A percentile compares a stretch with the other conserved stretches of the same genome.
Evolutionary conservation across 2,329 filamentous ascomycete genomes (phyloP).

Genomic region (Fusarium mangiferae): DNA sequence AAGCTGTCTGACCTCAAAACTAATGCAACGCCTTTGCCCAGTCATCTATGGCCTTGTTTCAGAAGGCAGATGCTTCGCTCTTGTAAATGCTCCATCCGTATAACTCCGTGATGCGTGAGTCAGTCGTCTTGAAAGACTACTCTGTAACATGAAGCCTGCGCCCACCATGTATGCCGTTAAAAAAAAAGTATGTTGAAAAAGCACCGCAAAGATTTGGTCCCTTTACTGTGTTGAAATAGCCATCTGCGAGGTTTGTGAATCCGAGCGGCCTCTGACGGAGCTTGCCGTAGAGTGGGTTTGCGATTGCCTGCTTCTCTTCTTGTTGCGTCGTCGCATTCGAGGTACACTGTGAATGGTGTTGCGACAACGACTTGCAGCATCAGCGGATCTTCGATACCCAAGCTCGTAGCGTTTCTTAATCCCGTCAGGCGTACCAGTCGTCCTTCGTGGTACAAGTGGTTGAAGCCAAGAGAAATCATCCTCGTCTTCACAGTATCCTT

Average conservation of each 20-base stretch:
- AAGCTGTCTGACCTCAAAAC: neutral
- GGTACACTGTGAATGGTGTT: constrained; percentile 40
- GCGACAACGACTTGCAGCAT: constrained; percentile 40
- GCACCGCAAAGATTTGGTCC: neutral
- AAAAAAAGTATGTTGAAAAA: neutral
- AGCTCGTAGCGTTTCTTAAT: constrained; percentile 40
- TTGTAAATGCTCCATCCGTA: constrained; percentile 33
- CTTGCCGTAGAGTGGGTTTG: neutral
- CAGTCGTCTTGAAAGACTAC: constrained; percentile 1
- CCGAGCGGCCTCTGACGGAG: neutral
- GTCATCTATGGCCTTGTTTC: constrained; percentile 7
- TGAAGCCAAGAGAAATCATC: constrained; percentile 44
- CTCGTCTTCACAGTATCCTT: constrained; percentile 42
- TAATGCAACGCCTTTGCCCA: constrained; percentile 18
- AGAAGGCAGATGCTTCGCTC: constrained; percentile 32
- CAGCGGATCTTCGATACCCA: constrained; percentile 36
- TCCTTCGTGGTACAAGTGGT: constrained; percentile 14
- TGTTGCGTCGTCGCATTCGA: constrained; percentile 44
- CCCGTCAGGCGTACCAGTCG: constrained; percentile 13
- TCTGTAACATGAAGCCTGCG: constrained; percentile 13
- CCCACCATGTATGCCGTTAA: constrained; percentile 1
- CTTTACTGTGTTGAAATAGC: constrained; percentile 1
- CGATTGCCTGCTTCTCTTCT: constrained; percentile 27
- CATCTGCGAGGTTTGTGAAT: constrained; percentile 7
- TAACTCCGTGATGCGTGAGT: constrained; percentile 34